Percentiles rank a stretch among this genome's conserved stretches.
Evolutionary conservation across 108 stramenopile species (phyloP).

Genomic region (Nannochloropsis gaditana): DNA sequence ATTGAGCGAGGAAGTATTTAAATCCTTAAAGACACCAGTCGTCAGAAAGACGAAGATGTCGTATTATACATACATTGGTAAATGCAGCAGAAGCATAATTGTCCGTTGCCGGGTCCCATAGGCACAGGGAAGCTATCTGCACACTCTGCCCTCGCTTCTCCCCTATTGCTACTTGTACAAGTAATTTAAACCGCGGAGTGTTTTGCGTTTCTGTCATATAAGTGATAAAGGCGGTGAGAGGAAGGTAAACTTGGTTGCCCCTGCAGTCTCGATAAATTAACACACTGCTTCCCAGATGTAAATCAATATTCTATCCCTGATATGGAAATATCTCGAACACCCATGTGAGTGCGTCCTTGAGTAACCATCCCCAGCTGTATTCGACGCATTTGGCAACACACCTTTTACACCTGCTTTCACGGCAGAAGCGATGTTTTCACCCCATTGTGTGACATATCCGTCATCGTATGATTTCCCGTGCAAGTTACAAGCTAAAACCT

Average conservation of each 20-base stretch:
- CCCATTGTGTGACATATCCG: slow-evolving; percentile 58
- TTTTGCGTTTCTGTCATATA: background rate
- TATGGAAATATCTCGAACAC: no score
- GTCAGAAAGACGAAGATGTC: background rate
- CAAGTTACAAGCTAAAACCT: slow-evolving; percentile 48
- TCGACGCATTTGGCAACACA: slow-evolving; percentile 22
- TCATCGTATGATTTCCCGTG: slow-evolving; percentile 48
- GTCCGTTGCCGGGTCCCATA: slow-evolving; percentile 67
- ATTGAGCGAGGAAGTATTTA: background rate
- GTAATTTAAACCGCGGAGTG: slow-evolving; percentile 60
- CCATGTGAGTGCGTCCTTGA: no score
- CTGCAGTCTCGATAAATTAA: background rate
- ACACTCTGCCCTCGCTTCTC: slow-evolving; percentile 65
- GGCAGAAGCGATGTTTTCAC: slow-evolving; percentile 57
- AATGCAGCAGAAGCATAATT: slow-evolving; percentile 58
- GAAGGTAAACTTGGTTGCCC: background rate
- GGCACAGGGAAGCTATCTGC: slow-evolving; percentile 60
- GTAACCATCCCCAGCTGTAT: no score
- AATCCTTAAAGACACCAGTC: background rate
- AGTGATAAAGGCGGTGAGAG: no score
- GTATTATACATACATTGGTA: slow-evolving; percentile 41
- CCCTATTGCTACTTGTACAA: slow-evolving; percentile 65
- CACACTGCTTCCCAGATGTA: background rate
- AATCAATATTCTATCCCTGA: background rate
- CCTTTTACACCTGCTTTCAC: slow-evolving; percentile 58